These are phyloP conservation scores for Xylariaceae sp. DNA, from an alignment of 2,329 filamentous ascomycete species.

Conservation along the genomic window DNA sequence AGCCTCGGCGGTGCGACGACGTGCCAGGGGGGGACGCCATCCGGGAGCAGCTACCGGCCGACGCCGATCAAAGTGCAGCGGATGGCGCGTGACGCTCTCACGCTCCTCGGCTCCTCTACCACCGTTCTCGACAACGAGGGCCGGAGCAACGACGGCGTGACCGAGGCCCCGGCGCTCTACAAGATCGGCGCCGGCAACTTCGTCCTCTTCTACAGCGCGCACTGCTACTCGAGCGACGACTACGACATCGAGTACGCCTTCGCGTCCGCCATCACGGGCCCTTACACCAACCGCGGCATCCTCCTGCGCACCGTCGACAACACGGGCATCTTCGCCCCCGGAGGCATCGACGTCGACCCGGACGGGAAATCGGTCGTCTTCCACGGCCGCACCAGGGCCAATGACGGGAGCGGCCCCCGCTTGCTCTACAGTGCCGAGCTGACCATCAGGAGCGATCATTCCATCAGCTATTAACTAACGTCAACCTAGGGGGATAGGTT, in stretches of 20 bases:
- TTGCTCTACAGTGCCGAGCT: slow-evolving; percentile 25
- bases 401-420: slow-evolving; percentile 17
- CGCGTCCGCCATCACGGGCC: slow-evolving; percentile 27
- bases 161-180: slow-evolving; percentile 28
- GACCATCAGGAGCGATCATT: slow-evolving; percentile 21
- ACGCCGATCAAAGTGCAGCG: slow-evolving; percentile 30
- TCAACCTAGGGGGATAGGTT: no score
- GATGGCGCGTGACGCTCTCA: slow-evolving; percentile 26
- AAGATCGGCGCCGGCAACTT: slow-evolving; percentile 24
- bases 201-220: slow-evolving; percentile 29
- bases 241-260: slow-evolving; percentile 31
- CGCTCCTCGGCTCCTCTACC: slow-evolving; percentile 20
- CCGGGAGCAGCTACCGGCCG: slow-evolving; percentile 22
- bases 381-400: slow-evolving; percentile 24
- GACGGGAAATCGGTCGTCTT: slow-evolving; percentile 26
- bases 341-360: slow-evolving; percentile 29
- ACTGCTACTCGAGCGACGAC: slow-evolving; percentile 31
- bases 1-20: slow-evolving; percentile 28
- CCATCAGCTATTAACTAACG: slow-evolving; percentile 13
- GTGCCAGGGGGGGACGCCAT: slow-evolving; percentile 24
- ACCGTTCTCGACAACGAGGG: slow-evolving; percentile 29
- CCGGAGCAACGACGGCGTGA: slow-evolving; percentile 25
- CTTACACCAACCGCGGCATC: slow-evolving; percentile 27
- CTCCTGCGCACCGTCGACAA: slow-evolving; percentile 27
- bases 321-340: slow-evolving; percentile 26